A percentile compares a stretch with the other conserved stretches of the same genome.
Conservation (phyloP, 495 filamentous ascomycete species). For the Lophiostoma macrostomum region DNA sequence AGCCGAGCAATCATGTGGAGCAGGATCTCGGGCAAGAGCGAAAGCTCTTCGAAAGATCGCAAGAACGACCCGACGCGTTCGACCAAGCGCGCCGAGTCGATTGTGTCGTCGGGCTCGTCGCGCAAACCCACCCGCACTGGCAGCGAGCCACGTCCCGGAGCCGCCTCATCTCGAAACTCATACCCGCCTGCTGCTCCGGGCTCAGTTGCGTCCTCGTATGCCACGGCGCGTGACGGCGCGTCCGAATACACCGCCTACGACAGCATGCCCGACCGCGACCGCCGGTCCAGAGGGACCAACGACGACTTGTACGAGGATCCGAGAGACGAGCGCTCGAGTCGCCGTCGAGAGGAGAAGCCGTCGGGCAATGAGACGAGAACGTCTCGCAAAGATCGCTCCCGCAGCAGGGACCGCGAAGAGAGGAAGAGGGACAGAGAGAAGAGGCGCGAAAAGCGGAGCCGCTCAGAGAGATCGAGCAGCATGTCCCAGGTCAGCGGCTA, state of each 20-base stretch:
- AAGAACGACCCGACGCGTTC: constrained; percentile 27
- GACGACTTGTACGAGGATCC: constrained; percentile 25
- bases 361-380: constrained; percentile 20
- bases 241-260: constrained; percentile 11
- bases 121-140: constrained; percentile 55
- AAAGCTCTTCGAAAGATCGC: constrained; percentile 17
- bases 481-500: constrained; percentile 9
- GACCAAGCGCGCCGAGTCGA: constrained; percentile 37
- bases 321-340: constrained; percentile 7
- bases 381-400: constrained; percentile 24
- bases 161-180: constrained; percentile 41
- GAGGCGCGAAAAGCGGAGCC: constrained; percentile 14
- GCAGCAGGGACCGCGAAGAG: constrained; percentile 30
- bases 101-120: constrained; percentile 41
- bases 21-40: constrained; percentile 42
- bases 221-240: constrained; percentile 49
- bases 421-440: constrained; percentile 22
- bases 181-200: constrained; percentile 47
- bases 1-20: constrained; percentile 40
- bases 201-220: constrained; percentile 53
- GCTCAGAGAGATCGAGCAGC: constrained; percentile 21
- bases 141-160: constrained; percentile 49
- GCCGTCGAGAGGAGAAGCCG: constrained; percentile 26
- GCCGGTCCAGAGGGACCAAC: constrained; percentile 3
- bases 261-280: constrained; percentile 10